phyloP scores from a whole-genome alignment of 1,284 basidiomycete species.

The Sporisorium exsertum region DNA sequence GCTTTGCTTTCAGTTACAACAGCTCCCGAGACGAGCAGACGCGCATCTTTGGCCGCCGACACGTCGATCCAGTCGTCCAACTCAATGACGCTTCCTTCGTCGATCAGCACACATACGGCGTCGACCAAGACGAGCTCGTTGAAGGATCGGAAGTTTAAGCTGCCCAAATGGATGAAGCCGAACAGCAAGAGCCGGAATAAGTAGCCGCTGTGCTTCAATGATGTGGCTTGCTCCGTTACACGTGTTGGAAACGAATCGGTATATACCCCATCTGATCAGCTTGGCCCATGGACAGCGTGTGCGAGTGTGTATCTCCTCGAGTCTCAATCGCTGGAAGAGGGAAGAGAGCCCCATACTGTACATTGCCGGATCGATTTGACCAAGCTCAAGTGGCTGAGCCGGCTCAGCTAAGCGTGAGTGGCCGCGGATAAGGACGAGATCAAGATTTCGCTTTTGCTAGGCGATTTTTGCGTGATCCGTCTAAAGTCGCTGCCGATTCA shows the following conservation, averaged over 20 bases:
- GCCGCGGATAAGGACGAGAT: neutral
- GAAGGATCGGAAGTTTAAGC: constrained; percentile 35
- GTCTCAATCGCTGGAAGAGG: neutral
- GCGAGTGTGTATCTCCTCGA: neutral
- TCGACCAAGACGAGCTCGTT: constrained; percentile 19
- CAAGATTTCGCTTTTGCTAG: neutral
- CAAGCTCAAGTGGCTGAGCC: no score
- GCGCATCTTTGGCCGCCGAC: neutral
- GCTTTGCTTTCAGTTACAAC: constrained; percentile 13
- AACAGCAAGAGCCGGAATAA: constrained; percentile 15
- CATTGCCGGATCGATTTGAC: neutral
- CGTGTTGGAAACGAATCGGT: neutral
- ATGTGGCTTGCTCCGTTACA: neutral
- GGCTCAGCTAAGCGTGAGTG: neutral
- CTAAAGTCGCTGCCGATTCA: no score
- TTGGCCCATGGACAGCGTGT: no score
- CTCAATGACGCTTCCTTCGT: constrained; percentile 25
- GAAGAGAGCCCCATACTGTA: neutral
- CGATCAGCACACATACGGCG: constrained; percentile 29
- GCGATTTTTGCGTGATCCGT: neutral
- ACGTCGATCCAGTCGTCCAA: constrained; percentile 20
- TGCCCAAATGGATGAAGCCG: constrained; percentile 46
- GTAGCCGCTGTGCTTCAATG: neutral
- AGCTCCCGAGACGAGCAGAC: neutral
- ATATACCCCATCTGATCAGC: neutral